Evolutionary conservation across 2,329 filamentous ascomycete species (phyloP), one percentile per base, ranked within the genome.

Genomic region (Corinectria fuckeliana): DNA sequence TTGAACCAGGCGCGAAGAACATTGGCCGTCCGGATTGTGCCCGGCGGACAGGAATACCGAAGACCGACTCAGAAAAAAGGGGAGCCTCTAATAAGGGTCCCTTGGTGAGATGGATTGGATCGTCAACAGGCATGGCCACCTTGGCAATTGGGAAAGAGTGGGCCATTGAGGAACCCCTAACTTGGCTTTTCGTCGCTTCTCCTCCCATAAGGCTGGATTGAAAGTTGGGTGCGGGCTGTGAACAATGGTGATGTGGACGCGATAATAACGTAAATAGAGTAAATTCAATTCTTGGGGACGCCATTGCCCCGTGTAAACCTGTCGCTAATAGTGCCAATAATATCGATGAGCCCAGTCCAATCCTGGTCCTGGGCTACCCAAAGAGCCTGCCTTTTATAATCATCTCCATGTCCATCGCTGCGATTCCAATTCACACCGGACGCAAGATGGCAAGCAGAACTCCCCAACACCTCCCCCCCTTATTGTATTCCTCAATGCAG

Each of bases 281-380:
- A 56, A n/a, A 64, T 58, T 65, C 59, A 57, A 69, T 69, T 69
- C 58, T 60, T 68, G 20, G 58, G 60, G 64, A 61, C 60, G 47
- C 63, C 58, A 56, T 53, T 57, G 58, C 51, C 62, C 52, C 58
- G 26, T 59, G 41, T 52, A 58, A 61, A 61, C 55, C 64, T 58
- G 55, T 69, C 67, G 67, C 67, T 69, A 67, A 69, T 67, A 58
- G 62, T 57, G 56, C 68, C 65, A 44, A 58, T 59, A 36, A 56
- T 65, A 67, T 62, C 62, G 58, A 58, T 45, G 23, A 51, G 47
- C 36, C 56, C 52, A 53, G 36, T 38, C 60, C 41, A 51, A 34
- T 49, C 49, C 50, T 56, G 47, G 49, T 63, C 59, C 56, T 60
- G 54, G 55, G 44, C 60, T 56, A 50, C 48, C 38, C 52, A 56